Base-by-base conservation (phyloP, 345 rosid species). In the Lepidium sativum region DNA sequence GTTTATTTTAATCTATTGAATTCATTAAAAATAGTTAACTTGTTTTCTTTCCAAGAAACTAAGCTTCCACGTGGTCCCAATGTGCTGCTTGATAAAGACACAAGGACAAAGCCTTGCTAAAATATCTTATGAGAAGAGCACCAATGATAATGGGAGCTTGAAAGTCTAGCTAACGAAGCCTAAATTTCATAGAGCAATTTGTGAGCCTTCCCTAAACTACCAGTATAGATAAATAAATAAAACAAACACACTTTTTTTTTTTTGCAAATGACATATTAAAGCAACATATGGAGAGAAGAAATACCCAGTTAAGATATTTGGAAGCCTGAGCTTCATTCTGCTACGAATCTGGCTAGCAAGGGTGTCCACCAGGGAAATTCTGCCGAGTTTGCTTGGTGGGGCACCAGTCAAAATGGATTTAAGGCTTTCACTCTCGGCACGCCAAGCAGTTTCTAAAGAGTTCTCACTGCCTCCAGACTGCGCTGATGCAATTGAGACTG, bases 391-490 rank as follows among this genome's bases (percentile, higher is more conserved):
- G 84, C 77, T 83, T 65, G 70, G 96, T 8, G 97, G 99, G 33
- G 96, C 88, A 63, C 96, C 97, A 23, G 80, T 80, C 69, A 95
- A 75, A 71, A 81, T 86, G 39, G 92, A 81, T 62, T 85, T 95
- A 2, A 95, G 78, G 72, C 89, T 88, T 76, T 91, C 96, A 63
- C 84, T 88, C 91, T 95, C 97, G 13, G 96, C 97, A 20, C 86
- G 86, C 99, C 99, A 86, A 21, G 96, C 99, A 70, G 92, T 91
- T 80, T 95, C 99, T 69, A 95, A 79, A 60, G 99, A 88, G 73
- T 76, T 91, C 70, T 95, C 97, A 59, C 73, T 70, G 60, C 81
- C 73, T 44, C 91, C 96, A 54, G 97, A 80, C 69, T 86, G 87
- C 38, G 92, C 82, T 58, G 99, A 84, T 54, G 96, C 88, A 55